These are phyloP conservation scores for Wallemia mellicola DNA, from an alignment of 1,284 basidiomycete species.

Conservation along the genomic window DNA sequence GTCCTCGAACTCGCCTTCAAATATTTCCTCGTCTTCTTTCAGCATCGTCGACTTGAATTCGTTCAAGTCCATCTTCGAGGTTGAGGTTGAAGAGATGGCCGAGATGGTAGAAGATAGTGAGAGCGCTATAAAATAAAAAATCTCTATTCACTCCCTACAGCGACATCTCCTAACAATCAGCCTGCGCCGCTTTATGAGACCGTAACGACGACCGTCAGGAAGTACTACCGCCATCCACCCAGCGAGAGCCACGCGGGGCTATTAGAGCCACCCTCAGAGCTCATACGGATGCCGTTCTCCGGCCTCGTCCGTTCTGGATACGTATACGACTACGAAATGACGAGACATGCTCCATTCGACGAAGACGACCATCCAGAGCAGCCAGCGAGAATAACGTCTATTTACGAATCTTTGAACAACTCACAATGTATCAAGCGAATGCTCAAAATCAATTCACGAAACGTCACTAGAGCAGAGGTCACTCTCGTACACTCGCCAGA, in stretches of 20 bases:
- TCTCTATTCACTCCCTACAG: too few relatives aligned
- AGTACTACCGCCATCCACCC: not conserved
- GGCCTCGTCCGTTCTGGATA: constrained; percentile 25
- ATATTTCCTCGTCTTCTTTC: constrained; percentile 10
- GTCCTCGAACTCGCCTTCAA: constrained; percentile 12
- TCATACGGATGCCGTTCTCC: not conserved
- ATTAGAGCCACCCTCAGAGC: not conserved
- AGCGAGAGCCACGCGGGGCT: not conserved
- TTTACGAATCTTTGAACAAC: not conserved
- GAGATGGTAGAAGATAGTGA: not conserved
- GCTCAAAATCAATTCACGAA: not conserved
- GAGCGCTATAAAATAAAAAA: not conserved
- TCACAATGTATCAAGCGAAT: not conserved
- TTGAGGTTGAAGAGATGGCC: not conserved
- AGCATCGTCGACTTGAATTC: constrained; percentile 7
- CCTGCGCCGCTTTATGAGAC: not conserved
- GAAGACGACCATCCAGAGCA: constrained; percentile 56
- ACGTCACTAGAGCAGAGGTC: not conserved
- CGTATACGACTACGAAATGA: constrained; percentile 67
- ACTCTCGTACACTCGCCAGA: constrained; percentile 1
- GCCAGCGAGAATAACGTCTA: constrained; percentile 26
- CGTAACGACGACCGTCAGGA: not conserved
- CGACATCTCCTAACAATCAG: too few relatives aligned
- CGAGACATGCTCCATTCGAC: constrained; percentile 31
- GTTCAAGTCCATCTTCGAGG: not conserved